These are phyloP conservation scores for Lachnellula occidentalis DNA, from an alignment of 2,329 filamentous ascomycete genomes.

Conservation along the genomic window DNA sequence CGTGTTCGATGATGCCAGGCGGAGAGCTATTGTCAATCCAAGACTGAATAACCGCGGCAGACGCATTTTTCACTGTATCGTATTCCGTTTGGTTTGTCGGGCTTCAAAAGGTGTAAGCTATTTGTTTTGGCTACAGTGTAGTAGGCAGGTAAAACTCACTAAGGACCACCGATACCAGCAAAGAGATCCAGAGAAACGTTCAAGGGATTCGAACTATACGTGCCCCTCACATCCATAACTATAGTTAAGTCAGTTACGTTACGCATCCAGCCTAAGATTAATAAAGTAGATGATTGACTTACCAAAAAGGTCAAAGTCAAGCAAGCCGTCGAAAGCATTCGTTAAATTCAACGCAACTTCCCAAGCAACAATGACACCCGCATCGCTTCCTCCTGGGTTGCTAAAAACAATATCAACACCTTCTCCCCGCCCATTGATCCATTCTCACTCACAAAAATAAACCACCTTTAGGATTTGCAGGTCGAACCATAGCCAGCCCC, in stretches of 20 bases:
- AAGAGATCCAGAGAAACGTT: constrained; percentile 9
- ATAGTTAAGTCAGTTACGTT: neutral
- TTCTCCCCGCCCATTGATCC: neutral
- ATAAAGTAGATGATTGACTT: neutral
- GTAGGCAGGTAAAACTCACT: neutral
- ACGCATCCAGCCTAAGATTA: too few species aligned
- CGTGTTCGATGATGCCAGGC: constrained; percentile 7
- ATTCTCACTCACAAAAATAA: constrained; percentile 9
- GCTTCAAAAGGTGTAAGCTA: neutral
- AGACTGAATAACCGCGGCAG: constrained; percentile 7
- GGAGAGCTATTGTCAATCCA: constrained; percentile 11
- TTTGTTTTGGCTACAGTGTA: too few species aligned
- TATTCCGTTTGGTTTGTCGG: constrained; percentile 6
- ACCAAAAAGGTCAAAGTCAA: constrained; percentile 10
- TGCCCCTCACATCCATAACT: constrained; percentile 14
- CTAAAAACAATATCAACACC: neutral
- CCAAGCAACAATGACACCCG: constrained; percentile 12
- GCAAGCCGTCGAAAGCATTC: constrained; percentile 5
- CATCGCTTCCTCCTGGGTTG: constrained; percentile 13
- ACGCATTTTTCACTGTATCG: constrained; percentile 1
- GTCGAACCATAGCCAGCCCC: constrained; percentile 10
- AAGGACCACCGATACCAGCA: neutral
- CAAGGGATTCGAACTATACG: constrained; percentile 12
- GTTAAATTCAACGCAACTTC: constrained; percentile 8
- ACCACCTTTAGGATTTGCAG: constrained; percentile 6